Base-by-base conservation (phyloP, 345 rosid genomes). In the Bruguiera parviflora region DNA sequence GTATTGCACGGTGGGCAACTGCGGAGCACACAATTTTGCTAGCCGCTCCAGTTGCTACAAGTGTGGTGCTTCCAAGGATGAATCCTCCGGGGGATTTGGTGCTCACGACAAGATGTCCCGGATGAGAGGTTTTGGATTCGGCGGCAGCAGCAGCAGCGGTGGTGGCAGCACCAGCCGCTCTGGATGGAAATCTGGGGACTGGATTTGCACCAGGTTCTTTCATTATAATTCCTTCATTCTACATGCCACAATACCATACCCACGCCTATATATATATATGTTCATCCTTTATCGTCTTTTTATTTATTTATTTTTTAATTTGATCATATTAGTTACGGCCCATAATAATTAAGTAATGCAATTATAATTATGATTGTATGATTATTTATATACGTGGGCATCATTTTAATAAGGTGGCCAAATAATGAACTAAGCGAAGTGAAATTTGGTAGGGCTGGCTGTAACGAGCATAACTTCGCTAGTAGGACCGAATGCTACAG, bases 401-500 rank as follows among this genome's bases (percentile, higher is more conserved):
- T 39, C 16, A 9, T 39, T 39, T 39, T 39, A 9, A 2, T 11
- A 9, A 9, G 47, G 47, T 13, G 13, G 19, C 49, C 49, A 11
- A 19, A 18, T 43, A 43, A 43, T 43, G 15, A 43, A 3, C 49
- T 43, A 13, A 43, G 49, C 49, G 49, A 43, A 43, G 5, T 60
- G 58, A 20, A 37, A 56, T 32, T 49, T 11, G 11, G 28, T 75
- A 91, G 98, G 85, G 20, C 81, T 61, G 97, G 92, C 6, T 94
- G 97, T 80, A 88, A 91, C 25, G 92, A 86, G 74, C 98, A 94
- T 71, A 94, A 94, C 82, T 94, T 91, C 37, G 98, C 98, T 11
- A 94, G 90, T 79, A 82, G 98, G 73, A 91, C 71, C 68, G 95
- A 94, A 75, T 91, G 98, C 65, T 94, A 89, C 79, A 81, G 88